These are phyloP conservation scores for Sungouiozyma intestinalis DNA, from an alignment of 805 yeast species.

Conservation along the genomic window DNA sequence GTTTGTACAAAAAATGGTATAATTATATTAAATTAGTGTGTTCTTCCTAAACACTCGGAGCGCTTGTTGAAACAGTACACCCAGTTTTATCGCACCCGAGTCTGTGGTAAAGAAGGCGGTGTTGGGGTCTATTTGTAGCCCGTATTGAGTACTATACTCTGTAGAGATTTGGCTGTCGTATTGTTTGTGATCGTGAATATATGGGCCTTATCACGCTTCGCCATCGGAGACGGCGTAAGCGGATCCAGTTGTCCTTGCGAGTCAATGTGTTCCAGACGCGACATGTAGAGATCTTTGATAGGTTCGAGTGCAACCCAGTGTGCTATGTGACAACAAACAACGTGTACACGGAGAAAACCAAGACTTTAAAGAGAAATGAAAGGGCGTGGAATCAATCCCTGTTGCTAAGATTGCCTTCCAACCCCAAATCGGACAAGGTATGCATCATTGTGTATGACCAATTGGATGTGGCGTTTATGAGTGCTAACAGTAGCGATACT, in stretches of 20 bases:
- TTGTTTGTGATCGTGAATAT: background rate
- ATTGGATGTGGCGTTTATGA: slow-evolving; percentile 9
- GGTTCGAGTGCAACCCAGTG: slow-evolving; percentile 22
- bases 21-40: too few relatives aligned
- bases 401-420: slow-evolving; percentile 19
- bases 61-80: too few relatives aligned
- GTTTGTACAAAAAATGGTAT: too few relatives aligned
- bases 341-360: slow-evolving; percentile 16
- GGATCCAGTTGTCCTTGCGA: slow-evolving; percentile 11
- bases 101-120: too few relatives aligned
- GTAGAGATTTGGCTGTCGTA: background rate
- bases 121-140: background rate
- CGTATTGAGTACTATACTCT: background rate
- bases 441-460: slow-evolving; percentile 21
- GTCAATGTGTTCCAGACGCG: slow-evolving; percentile 16
- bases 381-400: slow-evolving; percentile 21
- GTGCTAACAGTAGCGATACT: background rate
- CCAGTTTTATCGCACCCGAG: background rate
- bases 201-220: background rate
- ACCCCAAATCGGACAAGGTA: slow-evolving; percentile 20
- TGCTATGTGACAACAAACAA: slow-evolving; percentile 23
- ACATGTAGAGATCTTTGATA: slow-evolving; percentile 16
- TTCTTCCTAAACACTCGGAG: too few relatives aligned
- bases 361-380: slow-evolving; percentile 14
- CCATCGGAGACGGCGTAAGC: background rate